These are phyloP conservation scores for Taphrina wiesneri DNA, from an alignment of 1,139 yeast species.

Conservation along the genomic window DNA sequence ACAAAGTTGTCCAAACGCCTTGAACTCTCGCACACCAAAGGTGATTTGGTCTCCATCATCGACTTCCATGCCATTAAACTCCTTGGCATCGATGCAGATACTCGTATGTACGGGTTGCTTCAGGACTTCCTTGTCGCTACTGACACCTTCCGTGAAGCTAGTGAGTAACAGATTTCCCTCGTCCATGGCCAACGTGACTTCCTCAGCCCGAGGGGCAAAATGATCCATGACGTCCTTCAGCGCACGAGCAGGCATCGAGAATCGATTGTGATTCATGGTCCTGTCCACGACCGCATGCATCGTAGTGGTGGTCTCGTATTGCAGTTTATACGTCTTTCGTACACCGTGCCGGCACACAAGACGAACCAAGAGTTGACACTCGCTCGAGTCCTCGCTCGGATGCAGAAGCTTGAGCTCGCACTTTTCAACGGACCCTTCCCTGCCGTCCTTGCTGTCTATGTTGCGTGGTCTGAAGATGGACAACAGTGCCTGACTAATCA, in stretches of 20 bases:
- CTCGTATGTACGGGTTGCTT: conserved; percentile 45
- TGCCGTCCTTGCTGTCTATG: conserved; percentile 37
- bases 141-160: conserved; percentile 43
- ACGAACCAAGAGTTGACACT: conserved; percentile 37
- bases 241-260: conserved; percentile 41
- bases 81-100: conserved; percentile 40
- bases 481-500: conserved; percentile 34
- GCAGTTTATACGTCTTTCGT: conserved; percentile 42
- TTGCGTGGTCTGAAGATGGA: conserved; percentile 38
- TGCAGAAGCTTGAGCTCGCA: conserved; percentile 38
- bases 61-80: conserved; percentile 42
- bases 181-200: conserved; percentile 41
- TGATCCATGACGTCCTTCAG: conserved; percentile 43
- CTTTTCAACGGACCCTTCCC: conserved; percentile 38
- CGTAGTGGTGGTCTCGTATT: conserved; percentile 42
- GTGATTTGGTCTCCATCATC: conserved; percentile 40
- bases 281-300: conserved; percentile 41
- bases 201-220: conserved; percentile 44
- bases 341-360: conserved; percentile 38
- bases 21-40: conserved; percentile 44
- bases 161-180: conserved; percentile 40
- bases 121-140: conserved; percentile 40
- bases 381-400: conserved; percentile 25
- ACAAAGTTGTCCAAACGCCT: conserved; percentile 35
- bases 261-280: conserved; percentile 39